Evolutionary conservation across 163 green algal genomes (phyloP).

Genomic region (Chlorella variabilis): DNA sequence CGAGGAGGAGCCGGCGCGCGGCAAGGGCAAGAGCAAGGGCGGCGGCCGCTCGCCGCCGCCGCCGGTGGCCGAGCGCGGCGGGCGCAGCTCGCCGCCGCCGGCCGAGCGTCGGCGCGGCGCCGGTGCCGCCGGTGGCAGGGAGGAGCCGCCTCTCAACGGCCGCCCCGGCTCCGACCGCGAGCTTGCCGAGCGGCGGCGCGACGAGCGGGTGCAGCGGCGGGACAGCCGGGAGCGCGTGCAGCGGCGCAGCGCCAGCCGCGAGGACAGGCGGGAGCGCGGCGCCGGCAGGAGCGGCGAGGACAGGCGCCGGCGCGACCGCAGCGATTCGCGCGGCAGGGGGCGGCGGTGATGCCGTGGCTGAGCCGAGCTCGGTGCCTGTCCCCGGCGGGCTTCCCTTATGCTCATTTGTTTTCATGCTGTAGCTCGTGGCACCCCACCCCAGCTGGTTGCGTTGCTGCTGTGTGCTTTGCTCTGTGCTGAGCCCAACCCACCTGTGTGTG

Average conservation of each 20-base stretch:
- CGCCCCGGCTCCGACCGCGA: neutral
- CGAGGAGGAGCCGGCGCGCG: slow-evolving; percentile 2
- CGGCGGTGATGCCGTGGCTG: slow-evolving; percentile 9
- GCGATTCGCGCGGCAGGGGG: slow-evolving; percentile 5
- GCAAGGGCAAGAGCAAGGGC: neutral
- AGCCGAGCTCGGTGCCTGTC: neutral
- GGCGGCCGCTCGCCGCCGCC: slow-evolving; percentile 11
- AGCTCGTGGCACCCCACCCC: no score
- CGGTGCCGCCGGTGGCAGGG: neutral
- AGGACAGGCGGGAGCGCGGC: neutral
- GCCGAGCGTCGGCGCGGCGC: neutral
- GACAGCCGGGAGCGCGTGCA: neutral
- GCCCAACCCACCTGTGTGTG: no score
- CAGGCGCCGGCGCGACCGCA: neutral
- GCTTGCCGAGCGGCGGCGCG: slow-evolving; percentile 11
- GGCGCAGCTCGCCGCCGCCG: neutral
- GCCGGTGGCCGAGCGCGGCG: neutral
- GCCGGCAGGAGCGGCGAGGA: neutral
- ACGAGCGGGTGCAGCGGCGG: slow-evolving; percentile 5
- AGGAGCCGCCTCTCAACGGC: neutral
- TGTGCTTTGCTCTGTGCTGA: no score
- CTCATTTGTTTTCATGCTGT: no score
- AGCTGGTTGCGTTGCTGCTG: no score
- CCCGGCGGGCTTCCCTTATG: no score
- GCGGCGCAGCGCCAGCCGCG: slow-evolving; percentile 4